Base-by-base conservation (phyloP, 2,329 filamentous ascomycete species). In the Sarocladium kiliense region DNA sequence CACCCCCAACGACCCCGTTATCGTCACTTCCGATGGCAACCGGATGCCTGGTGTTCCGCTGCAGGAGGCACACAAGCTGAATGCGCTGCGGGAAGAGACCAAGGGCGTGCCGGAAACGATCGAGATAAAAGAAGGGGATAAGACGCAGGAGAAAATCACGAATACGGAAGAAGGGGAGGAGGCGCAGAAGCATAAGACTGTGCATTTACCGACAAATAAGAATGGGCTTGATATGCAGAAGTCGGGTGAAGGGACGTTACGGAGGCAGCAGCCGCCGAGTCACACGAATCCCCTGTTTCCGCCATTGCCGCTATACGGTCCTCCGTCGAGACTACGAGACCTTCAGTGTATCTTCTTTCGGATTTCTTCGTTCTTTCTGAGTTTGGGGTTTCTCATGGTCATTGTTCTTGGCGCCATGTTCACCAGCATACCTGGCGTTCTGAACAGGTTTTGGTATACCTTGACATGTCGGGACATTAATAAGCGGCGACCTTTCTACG, bases 221-320 rank as follows among this genome's bases (percentile, higher is more conserved):
- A 70, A 75, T 55, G 70, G 67, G 54, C 65, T 66, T 26, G 61
- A 66, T 5, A 61, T 73, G 55, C 66, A 77, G 58, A 74, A 74
- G 55, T 73, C 77, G 3, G 72, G 75, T 32, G 77, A 75, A 23
- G 74, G 70, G 12, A 76, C 76, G 16, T 61, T 82, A 18, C 68
- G 71, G 42, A 71, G 66, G 56, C 66, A 77, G 14, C 78, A 77
- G 71, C 85, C 87, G 0, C 83, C 85, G 1, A 85, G 85, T 7
- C 80, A 83, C 59, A 92, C 89, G 2, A 86, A 92, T 61, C 88
- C 89, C 2, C 74, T 96, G 4, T 97, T 97, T 61, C 91, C 91
- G 5, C 89, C 90, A 2, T 70, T 96, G 9, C 91, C 91, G 0
- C 74, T 90, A 1, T 96, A 96, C 63, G 89, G 89, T 0, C 87